Evolutionary conservation across 306 rosid species (phyloP).

Genomic region (Glycine soja): DNA sequence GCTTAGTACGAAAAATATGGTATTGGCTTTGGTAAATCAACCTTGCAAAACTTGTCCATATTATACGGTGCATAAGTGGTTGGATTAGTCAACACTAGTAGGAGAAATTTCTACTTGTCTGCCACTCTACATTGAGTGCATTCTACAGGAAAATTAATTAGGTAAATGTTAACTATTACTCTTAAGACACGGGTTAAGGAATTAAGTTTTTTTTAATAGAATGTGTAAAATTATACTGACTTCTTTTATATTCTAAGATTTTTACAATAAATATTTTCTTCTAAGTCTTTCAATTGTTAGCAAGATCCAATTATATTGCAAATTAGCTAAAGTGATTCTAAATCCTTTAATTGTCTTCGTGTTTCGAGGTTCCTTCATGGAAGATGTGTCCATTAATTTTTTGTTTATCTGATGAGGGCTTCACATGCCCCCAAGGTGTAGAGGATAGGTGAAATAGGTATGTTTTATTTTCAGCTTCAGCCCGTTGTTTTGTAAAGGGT

Average conservation of each 20-base stretch:
- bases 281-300: too few species aligned
- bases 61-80: neutral
- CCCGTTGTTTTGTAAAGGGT: neutral
- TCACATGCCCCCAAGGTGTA: too few species aligned
- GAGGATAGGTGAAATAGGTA: neutral
- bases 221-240: too few species aligned
- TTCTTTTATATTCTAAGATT: too few species aligned
- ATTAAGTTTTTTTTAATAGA: too few species aligned
- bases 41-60: neutral
- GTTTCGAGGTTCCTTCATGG: neutral
- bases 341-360: neutral
- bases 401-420: too few species aligned
- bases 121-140: neutral
- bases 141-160: neutral
- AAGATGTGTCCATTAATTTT: neutral
- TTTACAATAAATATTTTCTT: too few species aligned
- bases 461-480: neutral
- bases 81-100: neutral
- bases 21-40: neutral
- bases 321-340: neutral
- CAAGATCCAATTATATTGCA: neutral
- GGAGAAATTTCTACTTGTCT: neutral
- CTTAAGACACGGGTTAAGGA: too few species aligned
- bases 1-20: neutral
- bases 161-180: too few species aligned